Base-by-base conservation (phyloP, 2,329 filamentous ascomycete genomes). In the Drechslerella dactyloides region DNA sequence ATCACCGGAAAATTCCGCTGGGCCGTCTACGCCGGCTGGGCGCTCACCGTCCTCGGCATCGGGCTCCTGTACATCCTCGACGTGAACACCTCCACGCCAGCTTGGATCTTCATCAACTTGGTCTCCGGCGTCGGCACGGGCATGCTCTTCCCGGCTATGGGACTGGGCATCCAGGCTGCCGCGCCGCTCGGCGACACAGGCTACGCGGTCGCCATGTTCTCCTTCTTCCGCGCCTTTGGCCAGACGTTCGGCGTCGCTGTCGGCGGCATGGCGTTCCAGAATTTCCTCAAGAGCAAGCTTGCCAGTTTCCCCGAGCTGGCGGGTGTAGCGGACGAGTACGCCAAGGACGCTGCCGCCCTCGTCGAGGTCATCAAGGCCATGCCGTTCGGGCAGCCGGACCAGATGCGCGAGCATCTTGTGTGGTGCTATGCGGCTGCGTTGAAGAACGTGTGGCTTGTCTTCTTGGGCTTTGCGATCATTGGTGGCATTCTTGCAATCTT, bases 211-310 rank as follows among this genome's bases (percentile, higher is more conserved):
- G 87, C 85, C 10, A 85, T 90, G 81, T 89, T 87, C 79, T 84
- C 84, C 59, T 90, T 91, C 80, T 83, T 87, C 75, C 84, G 87
- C 13, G 83, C 84, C 1, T 83, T 90, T 23, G 88, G 88, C 0
- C 86, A 89, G 77, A 82, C 85, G 0, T 79, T 90, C 8, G 88
- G 88, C 23, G 85, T 90, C 1, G 87, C 88, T 1, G 82, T 89
- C 57, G 85, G 86, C 1, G 87, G 88, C 2, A 86, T 88, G 33
- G 83, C 89, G 59, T 90, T 90, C 79, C 87, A 90, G 78, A 90
- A 90, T 74, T 82, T 83, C 64, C 84, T 88, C 79, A 80, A 80
- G 60, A 79, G 78, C 50, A 83, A 85, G 70, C 78, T 89, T 50
- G 74, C 80, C 13, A 80, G 78, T 1, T 83, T 83, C 51, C 80